Evolutionary conservation across 2,329 filamentous ascomycete genomes (phyloP), one percentile per base, ranked within the genome.

Genomic region (Colletotrichum acutatum): DNA sequence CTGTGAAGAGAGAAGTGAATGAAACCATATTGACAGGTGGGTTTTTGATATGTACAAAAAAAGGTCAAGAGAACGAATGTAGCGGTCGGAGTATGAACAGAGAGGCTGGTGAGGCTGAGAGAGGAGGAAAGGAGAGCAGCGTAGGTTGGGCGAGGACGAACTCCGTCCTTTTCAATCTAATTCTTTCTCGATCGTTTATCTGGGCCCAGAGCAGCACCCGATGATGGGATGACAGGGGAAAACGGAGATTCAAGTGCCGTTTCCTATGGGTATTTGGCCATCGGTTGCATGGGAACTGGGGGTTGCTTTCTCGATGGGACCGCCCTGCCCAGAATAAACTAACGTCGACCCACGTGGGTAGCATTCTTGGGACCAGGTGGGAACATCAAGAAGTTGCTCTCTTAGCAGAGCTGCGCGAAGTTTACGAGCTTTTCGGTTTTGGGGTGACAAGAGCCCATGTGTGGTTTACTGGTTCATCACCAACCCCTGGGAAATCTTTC

Each of bases 1-100:
- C 72, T 28, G 65, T 68, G 60, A 74, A 74, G 52, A 74, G 28
- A 19, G 62, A 72, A 63, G 71, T 57, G 34, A 74, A 74, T 26
- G 68, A 72, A 56, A 30, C 57, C 71, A 74, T 72, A 12, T 57
- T 57, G 60, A 61, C 19, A 26, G 52, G 52, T 32, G n/a, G 32
- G 28, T 26, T 52, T 52, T 22, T 37, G 28, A 56, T 72, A 66
- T 71, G 22, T 65, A 66, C 54, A 72, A 37, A 9, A 60, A 61
- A 59, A 14, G 28, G 11, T 53, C 8, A 4, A 60, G 19, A 24
- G 24, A 71, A 66, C 16, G 60, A 69, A 70, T 52, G 66, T 64
- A 58, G 49, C 19, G 56, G 67, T 57, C 60, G 46, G 60, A 54
- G 22, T 49, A 65, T 56, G 32, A 30, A 61, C 32, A 61, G 28